Evolutionary conservation across 2,329 filamentous ascomycete species (phyloP).

Genomic region (Botryotinia narcissicola): DNA sequence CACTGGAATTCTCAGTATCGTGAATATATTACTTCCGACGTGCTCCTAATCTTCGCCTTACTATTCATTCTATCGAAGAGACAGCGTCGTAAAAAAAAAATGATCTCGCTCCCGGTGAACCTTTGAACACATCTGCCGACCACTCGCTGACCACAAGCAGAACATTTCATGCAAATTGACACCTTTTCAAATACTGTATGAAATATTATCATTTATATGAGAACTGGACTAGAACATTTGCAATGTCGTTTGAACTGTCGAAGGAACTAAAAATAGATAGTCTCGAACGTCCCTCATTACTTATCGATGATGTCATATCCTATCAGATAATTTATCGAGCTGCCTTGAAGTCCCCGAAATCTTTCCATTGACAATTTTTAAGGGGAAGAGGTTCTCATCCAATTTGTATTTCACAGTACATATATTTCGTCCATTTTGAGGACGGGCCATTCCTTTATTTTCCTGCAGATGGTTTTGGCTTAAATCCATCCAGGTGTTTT

Average conservation of each 20-base stretch:
- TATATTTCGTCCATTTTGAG: slow-evolving; percentile 10
- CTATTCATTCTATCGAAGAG: not conserved
- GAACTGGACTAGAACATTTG: not conserved
- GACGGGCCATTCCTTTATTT: slow-evolving; percentile 16
- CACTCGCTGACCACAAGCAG: not conserved
- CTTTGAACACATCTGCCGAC: not conserved
- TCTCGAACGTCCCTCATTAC: slow-evolving; percentile 9
- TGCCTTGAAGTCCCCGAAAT: not conserved
- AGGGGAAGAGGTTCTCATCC: not conserved
- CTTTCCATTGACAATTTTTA: not conserved
- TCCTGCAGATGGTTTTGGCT: slow-evolving; percentile 16
- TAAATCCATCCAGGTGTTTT: slow-evolving; percentile 10
- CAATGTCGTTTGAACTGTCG: not conserved
- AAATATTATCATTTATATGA: too few species aligned
- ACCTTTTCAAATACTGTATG: not conserved
- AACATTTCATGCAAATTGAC: not conserved
- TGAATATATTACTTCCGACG: not conserved
- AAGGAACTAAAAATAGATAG: not conserved
- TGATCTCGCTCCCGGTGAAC: not conserved
- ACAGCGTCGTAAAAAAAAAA: not conserved
- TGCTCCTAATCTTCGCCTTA: not conserved
- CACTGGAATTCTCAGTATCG: not conserved
- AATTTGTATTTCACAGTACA: slow-evolving; percentile 8
- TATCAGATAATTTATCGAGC: slow-evolving; percentile 16
- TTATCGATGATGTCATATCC: slow-evolving; percentile 17